These are phyloP conservation scores for Teunomyces lycoperdinae DNA, from an alignment of 805 yeast species.

Conservation along the genomic window DNA sequence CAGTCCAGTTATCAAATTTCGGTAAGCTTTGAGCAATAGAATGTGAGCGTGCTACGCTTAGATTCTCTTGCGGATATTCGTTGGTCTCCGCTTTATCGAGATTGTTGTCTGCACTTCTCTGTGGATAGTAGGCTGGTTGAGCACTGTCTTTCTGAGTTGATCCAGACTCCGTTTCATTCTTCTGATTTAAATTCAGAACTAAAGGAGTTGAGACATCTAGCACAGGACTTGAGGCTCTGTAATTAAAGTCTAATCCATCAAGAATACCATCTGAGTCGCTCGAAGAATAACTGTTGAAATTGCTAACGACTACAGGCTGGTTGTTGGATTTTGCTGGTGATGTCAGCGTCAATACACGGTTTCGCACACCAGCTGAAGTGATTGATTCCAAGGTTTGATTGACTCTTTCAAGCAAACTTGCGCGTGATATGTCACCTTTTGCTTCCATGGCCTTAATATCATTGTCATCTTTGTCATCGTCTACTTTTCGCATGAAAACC, in stretches of 20 bases:
- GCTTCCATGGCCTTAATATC: constrained; percentile 5
- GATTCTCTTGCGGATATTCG: not conserved
- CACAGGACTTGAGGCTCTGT: constrained; percentile 8
- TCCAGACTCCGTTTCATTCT: not conserved
- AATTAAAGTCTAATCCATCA: constrained; percentile 7
- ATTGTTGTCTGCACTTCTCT: not conserved
- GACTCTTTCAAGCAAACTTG: constrained; percentile 11
- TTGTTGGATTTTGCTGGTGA: not conserved
- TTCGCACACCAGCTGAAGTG: not conserved
- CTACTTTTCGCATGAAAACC: not conserved
- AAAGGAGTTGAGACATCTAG: constrained; percentile 10
- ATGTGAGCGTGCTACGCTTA: not conserved
- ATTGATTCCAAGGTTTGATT: constrained; percentile 12
- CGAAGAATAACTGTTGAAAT: constrained; percentile 5
- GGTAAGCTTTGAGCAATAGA: not conserved
- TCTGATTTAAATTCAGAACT: not conserved
- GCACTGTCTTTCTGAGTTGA: not conserved
- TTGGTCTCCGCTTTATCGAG: not conserved
- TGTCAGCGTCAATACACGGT: not conserved
- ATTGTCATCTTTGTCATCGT: constrained; percentile 7
- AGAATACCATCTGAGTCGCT: constrained; percentile 9
- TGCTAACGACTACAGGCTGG: not conserved
- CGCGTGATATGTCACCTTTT: constrained; percentile 10
- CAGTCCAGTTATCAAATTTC: constrained; percentile 21
- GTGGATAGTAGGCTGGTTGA: not conserved